Evolutionary conservation across 1,139 yeast species (phyloP).

Genomic region (Yamadazyma trypodendri): DNA sequence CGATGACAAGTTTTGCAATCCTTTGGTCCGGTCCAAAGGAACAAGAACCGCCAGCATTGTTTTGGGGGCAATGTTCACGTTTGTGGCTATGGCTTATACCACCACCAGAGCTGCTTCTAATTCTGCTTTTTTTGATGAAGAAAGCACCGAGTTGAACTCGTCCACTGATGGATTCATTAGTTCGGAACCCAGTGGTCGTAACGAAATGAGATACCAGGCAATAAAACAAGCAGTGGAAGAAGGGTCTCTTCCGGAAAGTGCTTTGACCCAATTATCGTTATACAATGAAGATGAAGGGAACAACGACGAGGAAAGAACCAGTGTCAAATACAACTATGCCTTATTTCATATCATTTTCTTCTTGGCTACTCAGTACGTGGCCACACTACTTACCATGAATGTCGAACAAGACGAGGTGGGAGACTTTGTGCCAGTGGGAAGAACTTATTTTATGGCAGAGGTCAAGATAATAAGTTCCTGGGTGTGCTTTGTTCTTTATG

Average conservation of each 20-base stretch:
- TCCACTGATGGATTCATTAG: constrained; percentile 24
- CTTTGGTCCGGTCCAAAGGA: constrained; percentile 82
- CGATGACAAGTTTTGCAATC: constrained; percentile 89
- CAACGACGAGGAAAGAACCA: constrained; percentile 53
- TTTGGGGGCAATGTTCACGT: constrained; percentile 90
- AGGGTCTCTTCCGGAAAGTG: constrained; percentile 93
- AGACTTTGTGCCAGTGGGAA: constrained; percentile 93
- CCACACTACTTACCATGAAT: constrained; percentile 87
- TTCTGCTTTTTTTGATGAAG: constrained; percentile 56
- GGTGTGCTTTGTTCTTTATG: constrained; percentile 82
- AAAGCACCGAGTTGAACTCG: constrained; percentile 19
- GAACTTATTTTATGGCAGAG: constrained; percentile 95
- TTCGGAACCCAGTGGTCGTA: constrained; percentile 58
- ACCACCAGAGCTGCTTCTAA: constrained; percentile 93
- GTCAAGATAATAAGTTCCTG: constrained; percentile 89
- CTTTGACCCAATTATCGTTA: constrained; percentile 68
- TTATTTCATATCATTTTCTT: constrained; percentile 89
- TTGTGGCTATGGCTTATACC: constrained; percentile 93
- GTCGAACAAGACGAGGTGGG: constrained; percentile 83
- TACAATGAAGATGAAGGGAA: constrained; percentile 46
- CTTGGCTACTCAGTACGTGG: constrained; percentile 95
- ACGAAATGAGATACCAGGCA: constrained; percentile 84
- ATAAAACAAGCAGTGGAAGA: constrained; percentile 91
- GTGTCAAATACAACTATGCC: constrained; percentile 83
- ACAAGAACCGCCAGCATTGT: constrained; percentile 88